Evolutionary conservation across 495 filamentous ascomycete species (phyloP).

Genomic region (Lophiostoma macrostomum): DNA sequence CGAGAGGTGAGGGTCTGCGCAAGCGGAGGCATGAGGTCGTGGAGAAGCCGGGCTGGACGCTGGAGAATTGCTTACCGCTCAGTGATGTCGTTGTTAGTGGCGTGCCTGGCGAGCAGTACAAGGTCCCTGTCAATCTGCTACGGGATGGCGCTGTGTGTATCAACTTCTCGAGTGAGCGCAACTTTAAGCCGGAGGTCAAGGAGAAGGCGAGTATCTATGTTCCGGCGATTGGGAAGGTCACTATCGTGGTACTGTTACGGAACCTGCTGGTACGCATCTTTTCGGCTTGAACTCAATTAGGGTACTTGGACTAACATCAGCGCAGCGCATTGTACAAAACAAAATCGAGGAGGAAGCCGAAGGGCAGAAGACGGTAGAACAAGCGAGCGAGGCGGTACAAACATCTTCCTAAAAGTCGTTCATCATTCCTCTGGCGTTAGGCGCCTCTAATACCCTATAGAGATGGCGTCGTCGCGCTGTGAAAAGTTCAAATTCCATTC

Average conservation of each 20-base stretch:
- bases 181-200: slow-evolving; percentile 84
- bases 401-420: neutral
- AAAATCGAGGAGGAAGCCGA: slow-evolving; percentile 15
- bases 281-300: neutral
- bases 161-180: slow-evolving; percentile 96
- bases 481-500: neutral
- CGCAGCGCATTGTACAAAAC: slow-evolving; percentile 34
- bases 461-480: too few species aligned
- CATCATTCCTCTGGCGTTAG: too few species aligned
- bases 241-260: slow-evolving; percentile 83
- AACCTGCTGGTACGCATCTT: slow-evolving; percentile 72
- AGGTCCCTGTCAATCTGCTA: slow-evolving; percentile 78
- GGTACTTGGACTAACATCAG: slow-evolving; percentile 8
- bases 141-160: slow-evolving; percentile 91
- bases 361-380: slow-evolving; percentile 3
- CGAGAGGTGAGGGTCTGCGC: slow-evolving; percentile 77
- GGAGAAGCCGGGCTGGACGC: slow-evolving; percentile 67
- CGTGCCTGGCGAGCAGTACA: slow-evolving; percentile 81
- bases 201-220: slow-evolving; percentile 96
- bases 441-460: slow-evolving; percentile 3
- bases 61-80: slow-evolving; percentile 76
- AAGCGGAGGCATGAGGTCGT: slow-evolving; percentile 78
- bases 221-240: slow-evolving; percentile 95
- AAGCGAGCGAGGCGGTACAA: slow-evolving; percentile 15
- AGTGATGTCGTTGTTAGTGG: slow-evolving; percentile 94